Evolutionary conservation across 768 basidiomycete genomes (phyloP).

Genomic region (Naganishia vaughanmartiniae): DNA sequence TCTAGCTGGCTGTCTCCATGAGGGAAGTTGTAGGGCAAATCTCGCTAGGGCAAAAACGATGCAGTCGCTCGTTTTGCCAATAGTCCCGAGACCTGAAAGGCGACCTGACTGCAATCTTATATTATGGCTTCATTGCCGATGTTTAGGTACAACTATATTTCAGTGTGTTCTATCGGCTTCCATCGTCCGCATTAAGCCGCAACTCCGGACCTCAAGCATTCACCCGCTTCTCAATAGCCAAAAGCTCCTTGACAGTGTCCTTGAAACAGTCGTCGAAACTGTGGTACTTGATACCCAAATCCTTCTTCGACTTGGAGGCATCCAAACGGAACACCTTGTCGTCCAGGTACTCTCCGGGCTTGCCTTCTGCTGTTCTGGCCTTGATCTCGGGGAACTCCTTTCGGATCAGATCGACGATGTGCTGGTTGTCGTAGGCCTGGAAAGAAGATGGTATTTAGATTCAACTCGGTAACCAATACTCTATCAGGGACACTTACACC

Average conservation of each 20-base stretch:
- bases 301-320: constrained; percentile 37
- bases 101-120: no score
- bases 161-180: no score
- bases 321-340: constrained; percentile 39
- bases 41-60: no score
- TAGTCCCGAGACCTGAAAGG: no score
- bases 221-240: constrained; percentile 37
- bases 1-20: no score
- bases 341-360: constrained; percentile 35
- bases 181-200: no score
- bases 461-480: neutral
- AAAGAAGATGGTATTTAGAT: neutral
- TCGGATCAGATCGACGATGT: constrained; percentile 35
- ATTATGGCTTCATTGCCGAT: no score
- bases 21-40: no score
- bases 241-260: constrained; percentile 35
- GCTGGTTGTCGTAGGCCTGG: constrained; percentile 36
- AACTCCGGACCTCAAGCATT: constrained; percentile 1
- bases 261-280: constrained; percentile 37
- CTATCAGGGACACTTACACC: constrained; percentile 31
- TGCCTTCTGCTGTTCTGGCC: constrained; percentile 35
- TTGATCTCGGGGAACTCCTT: constrained; percentile 36
- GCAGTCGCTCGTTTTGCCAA: no score
- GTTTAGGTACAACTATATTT: no score
- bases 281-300: constrained; percentile 40